Percentiles rank a stretch among this genome's conserved stretches.
Conservation (phyloP, 2,329 filamentous ascomycete genomes). For the Verticillium klebahnii region DNA sequence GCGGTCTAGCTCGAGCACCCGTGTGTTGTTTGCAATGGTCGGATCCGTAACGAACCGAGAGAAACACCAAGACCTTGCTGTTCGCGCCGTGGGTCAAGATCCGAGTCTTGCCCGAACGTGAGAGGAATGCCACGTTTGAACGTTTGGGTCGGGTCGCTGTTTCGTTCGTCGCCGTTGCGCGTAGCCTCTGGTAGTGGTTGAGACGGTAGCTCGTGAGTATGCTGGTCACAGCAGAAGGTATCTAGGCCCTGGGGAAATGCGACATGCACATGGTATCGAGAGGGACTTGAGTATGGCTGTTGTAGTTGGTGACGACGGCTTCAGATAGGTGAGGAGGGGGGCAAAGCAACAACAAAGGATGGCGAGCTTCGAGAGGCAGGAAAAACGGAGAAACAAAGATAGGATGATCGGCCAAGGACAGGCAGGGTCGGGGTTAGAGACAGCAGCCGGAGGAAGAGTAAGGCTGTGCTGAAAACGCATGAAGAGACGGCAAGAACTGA, state of each 20-base stretch:
- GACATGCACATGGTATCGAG: not conserved
- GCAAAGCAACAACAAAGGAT: not conserved
- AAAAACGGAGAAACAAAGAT: conserved; percentile 18
- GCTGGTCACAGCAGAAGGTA: not conserved
- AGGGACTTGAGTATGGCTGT: not conserved
- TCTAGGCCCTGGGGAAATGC: not conserved
- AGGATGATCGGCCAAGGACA: conserved; percentile 17
- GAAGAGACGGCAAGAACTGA: conserved; percentile 22
- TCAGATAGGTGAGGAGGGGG: not conserved
- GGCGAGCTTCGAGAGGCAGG: conserved; percentile 10
- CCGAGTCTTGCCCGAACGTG: not conserved
- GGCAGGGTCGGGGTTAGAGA: conserved; percentile 13
- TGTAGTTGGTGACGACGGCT: not conserved
- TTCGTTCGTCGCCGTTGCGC: not conserved
- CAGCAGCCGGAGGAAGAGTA: conserved; percentile 11
- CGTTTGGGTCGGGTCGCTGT: not conserved
- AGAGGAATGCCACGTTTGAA: not conserved
- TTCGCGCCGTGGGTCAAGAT: not conserved
- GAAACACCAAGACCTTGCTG: conserved; percentile 7
- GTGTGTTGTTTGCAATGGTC: conserved; percentile 10
- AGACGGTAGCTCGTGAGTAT: not conserved
- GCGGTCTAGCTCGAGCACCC: conserved; percentile 16
- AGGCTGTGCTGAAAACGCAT: conserved; percentile 26
- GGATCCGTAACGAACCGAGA: conserved; percentile 16
- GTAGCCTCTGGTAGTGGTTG: not conserved